These are phyloP conservation scores for Saccharomycopsis microspora DNA, from an alignment of 805 yeast genomes.

Conservation along the genomic window DNA sequence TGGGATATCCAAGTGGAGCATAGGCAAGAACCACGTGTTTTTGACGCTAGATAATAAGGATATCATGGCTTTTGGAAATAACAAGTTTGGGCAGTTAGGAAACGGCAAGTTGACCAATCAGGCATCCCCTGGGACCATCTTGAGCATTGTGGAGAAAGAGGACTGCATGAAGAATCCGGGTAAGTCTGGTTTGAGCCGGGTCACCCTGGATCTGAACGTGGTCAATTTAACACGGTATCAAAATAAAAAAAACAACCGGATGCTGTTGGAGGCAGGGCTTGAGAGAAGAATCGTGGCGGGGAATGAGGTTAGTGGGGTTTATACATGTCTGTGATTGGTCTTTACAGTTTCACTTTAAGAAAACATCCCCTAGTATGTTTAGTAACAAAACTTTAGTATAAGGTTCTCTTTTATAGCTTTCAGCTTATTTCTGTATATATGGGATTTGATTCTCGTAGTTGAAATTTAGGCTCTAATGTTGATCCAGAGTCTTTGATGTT, in stretches of 20 bases:
- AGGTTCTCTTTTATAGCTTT: no score
- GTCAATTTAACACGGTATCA: slow-evolving; percentile 18
- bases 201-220: slow-evolving; percentile 5
- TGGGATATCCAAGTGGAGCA: slow-evolving; percentile 38
- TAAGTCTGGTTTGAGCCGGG: slow-evolving; percentile 17
- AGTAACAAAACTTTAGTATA: no score
- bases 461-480: no score
- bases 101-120: slow-evolving; percentile 61
- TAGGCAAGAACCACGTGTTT: slow-evolving; percentile 57
- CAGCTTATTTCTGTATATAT: no score
- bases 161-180: slow-evolving; percentile 1
- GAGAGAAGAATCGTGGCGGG: slow-evolving; percentile 24
- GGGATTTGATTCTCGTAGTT: no score
- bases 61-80: slow-evolving; percentile 75
- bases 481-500: no score
- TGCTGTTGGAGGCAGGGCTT: slow-evolving; percentile 26
- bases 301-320: slow-evolving; percentile 48
- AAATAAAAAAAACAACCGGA: slow-evolving; percentile 31
- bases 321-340: slow-evolving; percentile 1
- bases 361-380: no score
- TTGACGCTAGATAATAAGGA: slow-evolving; percentile 52
- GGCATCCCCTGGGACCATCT: slow-evolving; percentile 41
- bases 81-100: slow-evolving; percentile 75
- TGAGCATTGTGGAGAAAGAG: slow-evolving; percentile 48
- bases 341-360: no score